Base-by-base conservation (phyloP, 2,329 filamentous ascomycete species). In the Penicillium sp. region DNA sequence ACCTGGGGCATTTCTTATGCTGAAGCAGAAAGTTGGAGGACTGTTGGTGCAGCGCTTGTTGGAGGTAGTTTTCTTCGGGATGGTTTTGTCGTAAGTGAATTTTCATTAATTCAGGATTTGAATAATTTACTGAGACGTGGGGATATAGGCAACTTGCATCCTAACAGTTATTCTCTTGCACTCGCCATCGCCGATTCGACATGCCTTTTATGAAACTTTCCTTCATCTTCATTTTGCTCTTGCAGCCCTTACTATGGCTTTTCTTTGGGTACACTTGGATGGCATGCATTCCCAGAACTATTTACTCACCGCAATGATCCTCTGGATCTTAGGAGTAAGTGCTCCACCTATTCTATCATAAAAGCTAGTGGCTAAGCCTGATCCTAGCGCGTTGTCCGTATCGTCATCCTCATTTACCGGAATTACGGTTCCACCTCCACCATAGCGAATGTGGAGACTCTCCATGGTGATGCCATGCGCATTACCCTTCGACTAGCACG, bases 141-240 rank as follows among this genome's bases (percentile, higher is more conserved):
- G 26, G 35, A 67, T 47, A 53, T 27, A 76, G 74, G 71, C 71
- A 54, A 66, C 68, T 19, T 72, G 84, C 47, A 82, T 84, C 35
- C 84, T 96, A 70, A 66, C 84, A 43, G 71, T 90, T 43, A 80
- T 98, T 46, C 69, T 90, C 53, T 68, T 96, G 52, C 79, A 88
- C 26, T 88, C 91, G 11, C 79, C 90, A 54, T 93, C 78, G 2
- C 58, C 91, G 0, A 70, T 98, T 52, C 87, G 93, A 59, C 92
- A 96, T 73, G 91, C 92, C 48, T 96, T 96, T 72, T 97, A 98
- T 78, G 93, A 97, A 77, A 93, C 90, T 1, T 97, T 97, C 78
- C 84, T 98, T 66, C 91, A 90, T 71, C 76, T 89, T 27, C 95
- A 98, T 76, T 92, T 96, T 65, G 74, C 90, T 39, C 78, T 96